These are phyloP conservation scores for Citrus inodora DNA, from an alignment of 345 rosid genomes.

Conservation along the genomic window DNA sequence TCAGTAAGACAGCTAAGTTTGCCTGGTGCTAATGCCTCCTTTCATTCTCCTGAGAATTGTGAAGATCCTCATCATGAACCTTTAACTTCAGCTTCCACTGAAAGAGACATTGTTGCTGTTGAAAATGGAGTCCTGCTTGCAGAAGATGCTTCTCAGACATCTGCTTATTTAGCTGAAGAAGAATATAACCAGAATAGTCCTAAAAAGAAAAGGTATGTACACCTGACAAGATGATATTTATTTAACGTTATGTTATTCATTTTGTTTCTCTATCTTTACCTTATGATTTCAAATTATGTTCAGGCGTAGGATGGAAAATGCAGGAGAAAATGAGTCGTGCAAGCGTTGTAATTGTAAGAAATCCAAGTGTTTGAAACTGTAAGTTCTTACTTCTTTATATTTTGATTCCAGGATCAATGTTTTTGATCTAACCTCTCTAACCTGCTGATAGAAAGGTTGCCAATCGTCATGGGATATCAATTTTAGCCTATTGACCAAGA, in stretches of 20 bases:
- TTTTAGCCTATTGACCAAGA: background rate
- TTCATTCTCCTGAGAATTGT: constrained; percentile 26
- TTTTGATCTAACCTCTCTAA: background rate
- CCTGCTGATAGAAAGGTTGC: background rate
- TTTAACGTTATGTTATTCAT: background rate
- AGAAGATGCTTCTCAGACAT: constrained; percentile 52
- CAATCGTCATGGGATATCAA: background rate
- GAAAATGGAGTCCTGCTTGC: constrained; percentile 33
- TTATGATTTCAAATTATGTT: constrained; percentile 12
- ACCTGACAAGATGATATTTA: background rate
- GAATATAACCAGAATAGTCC: constrained; percentile 70
- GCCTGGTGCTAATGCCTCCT: constrained; percentile 36
- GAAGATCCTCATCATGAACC: constrained; percentile 41
- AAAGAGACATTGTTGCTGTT: constrained; percentile 34
- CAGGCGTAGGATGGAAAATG: constrained; percentile 65
- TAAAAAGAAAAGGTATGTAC: constrained; percentile 68
- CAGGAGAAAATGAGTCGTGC: constrained; percentile 67
- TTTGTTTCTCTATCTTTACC: background rate
- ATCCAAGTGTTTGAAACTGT: constrained; percentile 97
- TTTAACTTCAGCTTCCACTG: constrained; percentile 35
- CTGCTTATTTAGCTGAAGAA: constrained; percentile 38
- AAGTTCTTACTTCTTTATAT: constrained; percentile 31
- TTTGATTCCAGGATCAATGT: background rate
- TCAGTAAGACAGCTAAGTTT: constrained; percentile 43
- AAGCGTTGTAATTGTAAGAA: constrained; percentile 97